phyloP scores from a whole-genome alignment of 2,329 filamentous ascomycete species.

The Aspergillus sclerotialis region DNA sequence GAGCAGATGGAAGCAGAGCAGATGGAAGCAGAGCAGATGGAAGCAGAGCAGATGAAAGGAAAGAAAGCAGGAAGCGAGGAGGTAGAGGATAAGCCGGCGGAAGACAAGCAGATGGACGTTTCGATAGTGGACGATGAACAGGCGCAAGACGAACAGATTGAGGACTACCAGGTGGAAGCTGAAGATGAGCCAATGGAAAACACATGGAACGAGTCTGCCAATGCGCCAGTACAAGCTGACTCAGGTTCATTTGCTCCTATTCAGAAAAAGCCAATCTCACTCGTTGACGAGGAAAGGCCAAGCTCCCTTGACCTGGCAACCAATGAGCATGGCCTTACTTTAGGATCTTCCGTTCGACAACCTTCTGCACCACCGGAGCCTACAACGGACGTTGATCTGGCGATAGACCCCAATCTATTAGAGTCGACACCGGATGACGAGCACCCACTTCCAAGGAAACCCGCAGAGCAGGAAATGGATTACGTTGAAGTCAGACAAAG shows the following conservation, averaged over 20 bases:
- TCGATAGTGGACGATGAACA: neutral
- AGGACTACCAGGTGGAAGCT: conserved; percentile 1
- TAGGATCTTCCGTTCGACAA: neutral
- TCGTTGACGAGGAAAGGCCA: neutral
- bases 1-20: neutral
- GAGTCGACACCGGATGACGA: neutral
- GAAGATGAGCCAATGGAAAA: conserved; percentile 5
- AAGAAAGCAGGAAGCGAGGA: neutral
- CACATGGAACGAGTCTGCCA: neutral
- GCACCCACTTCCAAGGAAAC: neutral
- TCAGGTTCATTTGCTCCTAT: neutral
- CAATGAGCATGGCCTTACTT: neutral
- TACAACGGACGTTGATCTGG: neutral
- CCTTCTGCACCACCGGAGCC: neutral
- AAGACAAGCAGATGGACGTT: no score
- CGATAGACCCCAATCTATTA: conserved; percentile 1
- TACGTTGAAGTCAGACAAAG: neutral
- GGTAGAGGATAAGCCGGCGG: conserved; percentile 1
- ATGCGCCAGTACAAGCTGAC: neutral
- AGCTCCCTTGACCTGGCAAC: neutral
- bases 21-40: conserved; percentile 2
- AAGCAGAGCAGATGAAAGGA: conserved; percentile 1
- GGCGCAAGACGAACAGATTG: conserved; percentile 3
- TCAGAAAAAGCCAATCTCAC: neutral
- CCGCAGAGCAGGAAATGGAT: neutral